phyloP scores from a whole-genome alignment of 257 asterid genomes.

The Apocynum venetum region DNA sequence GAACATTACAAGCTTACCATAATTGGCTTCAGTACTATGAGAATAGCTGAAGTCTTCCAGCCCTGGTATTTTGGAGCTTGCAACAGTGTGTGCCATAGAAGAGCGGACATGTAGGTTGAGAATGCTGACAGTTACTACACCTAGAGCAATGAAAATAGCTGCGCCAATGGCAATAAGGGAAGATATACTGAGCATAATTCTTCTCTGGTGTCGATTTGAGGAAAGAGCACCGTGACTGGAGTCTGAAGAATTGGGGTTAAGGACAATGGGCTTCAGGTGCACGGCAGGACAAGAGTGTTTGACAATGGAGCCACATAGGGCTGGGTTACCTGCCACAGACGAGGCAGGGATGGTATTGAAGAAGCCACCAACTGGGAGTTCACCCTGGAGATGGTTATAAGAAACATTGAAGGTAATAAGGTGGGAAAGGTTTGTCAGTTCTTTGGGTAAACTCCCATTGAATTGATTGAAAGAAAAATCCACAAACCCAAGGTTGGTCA shows the following conservation, averaged over 20 bases:
- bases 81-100: slow-evolving; percentile 45
- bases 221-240: slow-evolving; percentile 43
- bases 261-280: slow-evolving; percentile 81
- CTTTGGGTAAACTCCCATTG: slow-evolving; percentile 67
- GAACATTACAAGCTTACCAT: slow-evolving; percentile 86
- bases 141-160: slow-evolving; percentile 75
- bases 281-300: slow-evolving; percentile 75
- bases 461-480: slow-evolving; percentile 75
- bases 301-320: slow-evolving; percentile 74
- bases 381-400: slow-evolving; percentile 67
- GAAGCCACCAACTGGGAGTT: slow-evolving; percentile 79
- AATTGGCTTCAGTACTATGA: slow-evolving; percentile 58
- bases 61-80: slow-evolving; percentile 49
- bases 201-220: slow-evolving; percentile 44
- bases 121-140: slow-evolving; percentile 65
- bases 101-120: slow-evolving; percentile 65
- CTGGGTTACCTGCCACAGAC: slow-evolving; percentile 67
- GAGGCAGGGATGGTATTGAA: slow-evolving; percentile 65
- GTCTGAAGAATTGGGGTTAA: slow-evolving; percentile 71
- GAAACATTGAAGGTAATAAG: slow-evolving; percentile 61
- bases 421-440: slow-evolving; percentile 56
- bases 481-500: slow-evolving; percentile 51
- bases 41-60: slow-evolving; percentile 69
- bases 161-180: slow-evolving; percentile 86
- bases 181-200: slow-evolving; percentile 67